These are phyloP conservation scores for Xylariales sp. DNA, from an alignment of 2,329 filamentous ascomycete species.

Conservation along the genomic window DNA sequence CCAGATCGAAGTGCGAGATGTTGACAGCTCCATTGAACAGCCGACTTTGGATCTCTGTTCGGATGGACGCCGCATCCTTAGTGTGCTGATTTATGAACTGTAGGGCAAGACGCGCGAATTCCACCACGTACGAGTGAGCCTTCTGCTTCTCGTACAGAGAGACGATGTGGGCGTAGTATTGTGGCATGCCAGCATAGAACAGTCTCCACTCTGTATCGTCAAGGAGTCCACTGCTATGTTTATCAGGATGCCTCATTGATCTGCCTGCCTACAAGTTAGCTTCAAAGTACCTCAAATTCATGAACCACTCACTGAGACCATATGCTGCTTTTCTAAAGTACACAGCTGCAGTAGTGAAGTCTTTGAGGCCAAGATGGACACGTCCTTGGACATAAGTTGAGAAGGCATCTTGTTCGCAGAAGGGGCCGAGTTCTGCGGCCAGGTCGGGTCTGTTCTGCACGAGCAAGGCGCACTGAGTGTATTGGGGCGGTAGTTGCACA, in stretches of 20 bases:
- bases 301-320: slow-evolving; percentile 64
- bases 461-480: slow-evolving; percentile 59
- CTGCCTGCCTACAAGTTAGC: slow-evolving; percentile 35
- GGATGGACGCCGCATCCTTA: slow-evolving; percentile 36
- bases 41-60: slow-evolving; percentile 71
- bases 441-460: slow-evolving; percentile 57
- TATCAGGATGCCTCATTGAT: slow-evolving; percentile 37
- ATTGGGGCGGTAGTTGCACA: slow-evolving; percentile 56
- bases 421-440: slow-evolving; percentile 51
- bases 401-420: slow-evolving; percentile 54
- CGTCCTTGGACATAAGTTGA: slow-evolving; percentile 82
- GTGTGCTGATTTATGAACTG: slow-evolving; percentile 48
- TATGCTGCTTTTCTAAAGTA: slow-evolving; percentile 81
- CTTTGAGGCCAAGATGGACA: slow-evolving; percentile 66
- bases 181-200: slow-evolving; percentile 67
- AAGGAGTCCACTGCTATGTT: slow-evolving; percentile 62
- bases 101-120: slow-evolving; percentile 74
- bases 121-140: slow-evolving; percentile 74
- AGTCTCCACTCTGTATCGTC: slow-evolving; percentile 69
- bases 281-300: slow-evolving; percentile 20
- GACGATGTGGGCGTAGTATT: slow-evolving; percentile 84
- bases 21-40: slow-evolving; percentile 79
- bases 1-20: slow-evolving; percentile 74
- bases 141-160: slow-evolving; percentile 74
- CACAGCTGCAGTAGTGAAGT: slow-evolving; percentile 67